phyloP scores from a whole-genome alignment of 1,284 basidiomycete genomes.

The Exobasidium rhododendri region DNA sequence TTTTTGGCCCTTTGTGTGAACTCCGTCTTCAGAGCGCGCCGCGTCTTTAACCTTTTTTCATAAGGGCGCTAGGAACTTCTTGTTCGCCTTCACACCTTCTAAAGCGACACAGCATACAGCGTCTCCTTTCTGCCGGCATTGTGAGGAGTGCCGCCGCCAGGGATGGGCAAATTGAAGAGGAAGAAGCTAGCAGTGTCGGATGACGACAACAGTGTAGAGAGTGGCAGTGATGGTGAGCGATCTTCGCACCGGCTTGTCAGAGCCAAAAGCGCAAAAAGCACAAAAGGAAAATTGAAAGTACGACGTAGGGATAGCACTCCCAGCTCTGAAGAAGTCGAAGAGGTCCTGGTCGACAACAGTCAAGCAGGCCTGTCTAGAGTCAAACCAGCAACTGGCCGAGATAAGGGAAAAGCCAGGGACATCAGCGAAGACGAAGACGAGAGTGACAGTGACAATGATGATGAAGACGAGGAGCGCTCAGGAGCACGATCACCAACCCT shows the following conservation, averaged over 20 bases:
- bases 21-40: no score
- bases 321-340: not conserved
- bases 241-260: not conserved
- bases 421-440: not conserved
- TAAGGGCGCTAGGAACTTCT: no score
- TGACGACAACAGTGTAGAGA: not conserved
- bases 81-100: no score
- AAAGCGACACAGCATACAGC: no score
- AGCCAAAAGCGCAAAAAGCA: no score
- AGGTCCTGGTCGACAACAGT: constrained; percentile 1
- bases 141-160: no score
- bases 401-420: not conserved
- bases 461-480: constrained; percentile 2
- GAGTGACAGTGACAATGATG: not conserved
- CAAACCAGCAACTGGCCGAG: not conserved
- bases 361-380: constrained; percentile 3
- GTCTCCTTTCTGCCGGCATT: no score
- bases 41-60: no score
- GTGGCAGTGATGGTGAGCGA: not conserved
- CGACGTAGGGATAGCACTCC: not conserved
- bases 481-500: not conserved
- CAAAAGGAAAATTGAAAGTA: not conserved
- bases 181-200: not conserved
- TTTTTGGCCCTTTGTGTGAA: no score
- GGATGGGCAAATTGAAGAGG: no score